These are phyloP conservation scores for Wickerhamomyces canadensis DNA, from an alignment of 805 yeast genomes.

Conservation along the genomic window DNA sequence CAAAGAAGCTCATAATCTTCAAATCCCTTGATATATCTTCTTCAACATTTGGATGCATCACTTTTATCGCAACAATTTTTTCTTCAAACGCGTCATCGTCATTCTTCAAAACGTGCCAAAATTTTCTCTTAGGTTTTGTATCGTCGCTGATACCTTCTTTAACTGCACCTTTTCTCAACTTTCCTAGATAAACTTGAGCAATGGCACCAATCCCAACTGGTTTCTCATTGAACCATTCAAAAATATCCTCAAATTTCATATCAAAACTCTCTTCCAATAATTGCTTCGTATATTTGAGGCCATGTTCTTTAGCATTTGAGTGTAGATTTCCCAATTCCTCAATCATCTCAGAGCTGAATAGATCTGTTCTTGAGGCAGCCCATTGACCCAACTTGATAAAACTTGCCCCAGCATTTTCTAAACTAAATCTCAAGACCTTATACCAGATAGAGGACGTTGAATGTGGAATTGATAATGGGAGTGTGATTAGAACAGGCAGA, in stretches of 20 bases:
- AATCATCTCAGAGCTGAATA: slow-evolving; percentile 73
- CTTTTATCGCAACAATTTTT: slow-evolving; percentile 80
- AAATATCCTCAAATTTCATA: slow-evolving; percentile 59
- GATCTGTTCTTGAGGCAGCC: slow-evolving; percentile 97
- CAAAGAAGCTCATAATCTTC: slow-evolving; percentile 77
- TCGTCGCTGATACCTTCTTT: slow-evolving; percentile 21
- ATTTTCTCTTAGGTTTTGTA: slow-evolving; percentile 18
- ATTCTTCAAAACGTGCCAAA: slow-evolving; percentile 6
- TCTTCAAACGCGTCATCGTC: slow-evolving; percentile 29
- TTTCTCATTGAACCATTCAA: slow-evolving; percentile 64
- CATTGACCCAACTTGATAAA: slow-evolving; percentile 93
- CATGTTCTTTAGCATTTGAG: slow-evolving; percentile 76
- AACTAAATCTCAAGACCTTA: slow-evolving; percentile 50
- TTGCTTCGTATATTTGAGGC: slow-evolving; percentile 51
- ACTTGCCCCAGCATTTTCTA: slow-evolving; percentile 89
- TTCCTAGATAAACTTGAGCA: slow-evolving; percentile 89
- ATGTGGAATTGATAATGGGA: slow-evolving; percentile 44
- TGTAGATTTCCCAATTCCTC: slow-evolving; percentile 62
- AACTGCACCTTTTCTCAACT: slow-evolving; percentile 42
- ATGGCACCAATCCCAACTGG: slow-evolving; percentile 98
- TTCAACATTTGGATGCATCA: slow-evolving; percentile 84
- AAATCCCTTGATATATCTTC: slow-evolving; percentile 72
- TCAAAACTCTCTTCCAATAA: slow-evolving; percentile 56
- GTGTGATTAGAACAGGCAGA: slow-evolving; percentile 56
- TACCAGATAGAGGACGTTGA: slow-evolving; percentile 55